Base-by-base conservation (phyloP, 192 early-diverging fungal genomes). In the Coemansia sp. region DNA sequence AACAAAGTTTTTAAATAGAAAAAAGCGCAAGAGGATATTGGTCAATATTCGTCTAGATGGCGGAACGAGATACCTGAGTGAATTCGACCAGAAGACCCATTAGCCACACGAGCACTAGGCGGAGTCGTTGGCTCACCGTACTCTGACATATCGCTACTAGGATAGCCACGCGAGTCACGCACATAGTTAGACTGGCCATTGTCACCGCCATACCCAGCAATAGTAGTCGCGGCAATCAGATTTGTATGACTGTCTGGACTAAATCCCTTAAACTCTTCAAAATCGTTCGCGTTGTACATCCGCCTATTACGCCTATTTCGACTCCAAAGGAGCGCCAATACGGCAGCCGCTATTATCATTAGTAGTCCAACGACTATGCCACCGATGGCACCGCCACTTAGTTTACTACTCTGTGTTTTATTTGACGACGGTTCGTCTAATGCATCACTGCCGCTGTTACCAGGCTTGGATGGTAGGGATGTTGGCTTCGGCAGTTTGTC, bases 341-440 rank as follows among this genome's bases (percentile, higher is more conserved):
- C 29, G 12, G 62, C 76, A 62, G 36, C 60, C 0, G n/a, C 34
- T 16, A 62, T 5, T 20, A 15, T 18, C 20, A 62, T 36, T 22
- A 62, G 10, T 40, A 62, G 12, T 13, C 36, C 60, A 2, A 65
- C 63, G 3, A 62, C 67, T 27, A 78, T 69, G 8, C 76, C 76
- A 6, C 66, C 76, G 24, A 78, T 72, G 18, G 76, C 70, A 2
- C 76, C 76, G 16, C 69, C 61, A 22, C 75, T 71, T 20, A 76
- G 44, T 20, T 64, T 62, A 34, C 62, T 50, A 22, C 61, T 63
- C n/a, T 24, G 61, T 4, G 64, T 53, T 8, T 49, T 36, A 43
- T 62, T 24, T 22, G 60, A 22, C 15, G 60, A 20, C 60, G 5
- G 60, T 38, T 40, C 20, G 38, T 62, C 60, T 3, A 12, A 1